Conservation (phyloP, 2,329 filamentous ascomycete species). For the Trichothecium sympodiale region DNA sequence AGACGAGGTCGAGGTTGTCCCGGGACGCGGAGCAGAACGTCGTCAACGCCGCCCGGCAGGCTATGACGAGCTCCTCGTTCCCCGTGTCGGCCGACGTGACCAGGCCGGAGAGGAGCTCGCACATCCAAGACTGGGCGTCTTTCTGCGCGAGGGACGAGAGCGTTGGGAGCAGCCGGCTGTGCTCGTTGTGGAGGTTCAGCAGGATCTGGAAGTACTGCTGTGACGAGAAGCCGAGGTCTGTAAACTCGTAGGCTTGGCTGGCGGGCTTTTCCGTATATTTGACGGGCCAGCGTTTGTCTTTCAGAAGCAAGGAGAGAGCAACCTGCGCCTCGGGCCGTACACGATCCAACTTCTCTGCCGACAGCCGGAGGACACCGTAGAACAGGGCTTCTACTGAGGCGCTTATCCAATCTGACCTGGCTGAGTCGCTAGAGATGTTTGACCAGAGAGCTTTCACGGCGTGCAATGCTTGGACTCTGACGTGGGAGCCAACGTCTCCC, state of each 20-base stretch:
- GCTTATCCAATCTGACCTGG: conserved; percentile 13
- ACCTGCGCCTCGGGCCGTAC: conserved; percentile 59
- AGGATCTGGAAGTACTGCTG: conserved; percentile 46
- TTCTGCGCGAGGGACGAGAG: conserved; percentile 22
- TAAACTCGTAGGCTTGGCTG: conserved; percentile 25
- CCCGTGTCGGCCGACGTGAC: conserved; percentile 68
- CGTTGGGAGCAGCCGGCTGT: conserved; percentile 18
- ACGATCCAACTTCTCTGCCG: conserved; percentile 82
- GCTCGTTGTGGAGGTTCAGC: conserved; percentile 29
- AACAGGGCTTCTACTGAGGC: conserved; percentile 29
- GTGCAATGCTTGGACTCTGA: conserved; percentile 69
- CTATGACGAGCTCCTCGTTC: conserved; percentile 63
- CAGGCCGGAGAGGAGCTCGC: conserved; percentile 51
- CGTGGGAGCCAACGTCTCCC: conserved; percentile 82
- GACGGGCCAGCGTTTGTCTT: conserved; percentile 13
- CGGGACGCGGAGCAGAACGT: conserved; percentile 35
- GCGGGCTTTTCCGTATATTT: neutral
- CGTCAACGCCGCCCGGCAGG: conserved; percentile 54
- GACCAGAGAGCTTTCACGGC: conserved; percentile 57
- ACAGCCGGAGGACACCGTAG: conserved; percentile 51
- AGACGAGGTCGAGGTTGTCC: conserved; percentile 30
- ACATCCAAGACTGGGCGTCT: conserved; percentile 28
- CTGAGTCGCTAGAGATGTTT: conserved; percentile 13
- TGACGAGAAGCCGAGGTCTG: conserved; percentile 42
- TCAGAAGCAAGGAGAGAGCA: conserved; percentile 34